Evolutionary conservation across 441 rosid genomes (phyloP).

Genomic region (Pelargonium myrrhifolium): DNA sequence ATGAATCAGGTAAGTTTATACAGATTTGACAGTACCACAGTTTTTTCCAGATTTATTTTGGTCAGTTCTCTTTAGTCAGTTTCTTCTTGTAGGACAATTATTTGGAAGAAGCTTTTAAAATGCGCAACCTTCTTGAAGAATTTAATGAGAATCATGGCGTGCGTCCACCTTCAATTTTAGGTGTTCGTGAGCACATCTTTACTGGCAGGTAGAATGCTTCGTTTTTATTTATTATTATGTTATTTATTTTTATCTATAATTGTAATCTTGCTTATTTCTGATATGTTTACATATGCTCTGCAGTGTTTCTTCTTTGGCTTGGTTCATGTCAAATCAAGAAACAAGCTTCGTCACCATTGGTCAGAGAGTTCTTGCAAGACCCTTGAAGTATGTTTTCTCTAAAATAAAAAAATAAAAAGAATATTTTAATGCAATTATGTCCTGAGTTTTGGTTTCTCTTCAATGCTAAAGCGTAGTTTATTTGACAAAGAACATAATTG

Average conservation of each 20-base stretch:
- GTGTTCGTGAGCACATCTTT: constrained; percentile 91
- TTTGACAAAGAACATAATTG: constrained; percentile 7
- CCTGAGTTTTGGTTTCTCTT: background rate
- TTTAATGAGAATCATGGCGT: constrained; percentile 91
- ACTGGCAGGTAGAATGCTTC: constrained; percentile 63
- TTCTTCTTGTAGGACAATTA: constrained; percentile 67
- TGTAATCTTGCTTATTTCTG: background rate
- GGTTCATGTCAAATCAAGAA: constrained; percentile 97
- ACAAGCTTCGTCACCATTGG: constrained; percentile 91
- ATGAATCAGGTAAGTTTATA: constrained; percentile 68
- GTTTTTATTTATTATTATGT: no score
- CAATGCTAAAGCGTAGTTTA: constrained; percentile 7
- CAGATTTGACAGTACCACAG: background rate
- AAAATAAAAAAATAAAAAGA: background rate
- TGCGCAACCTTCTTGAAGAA: constrained; percentile 92
- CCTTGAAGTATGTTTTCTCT: constrained; percentile 57
- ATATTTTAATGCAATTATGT: background rate
- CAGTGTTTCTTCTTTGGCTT: constrained; percentile 94
- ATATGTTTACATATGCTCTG: constrained; percentile 11
- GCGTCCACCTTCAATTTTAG: constrained; percentile 79
- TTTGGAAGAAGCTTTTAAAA: constrained; percentile 93
- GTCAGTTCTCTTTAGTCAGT: constrained; percentile 7
- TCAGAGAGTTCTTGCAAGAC: constrained; percentile 91
- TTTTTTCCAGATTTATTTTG: background rate
- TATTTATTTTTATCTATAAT: background rate